Base-by-base conservation (phyloP, 805 yeast genomes). In the Saturnispora halmiae region DNA sequence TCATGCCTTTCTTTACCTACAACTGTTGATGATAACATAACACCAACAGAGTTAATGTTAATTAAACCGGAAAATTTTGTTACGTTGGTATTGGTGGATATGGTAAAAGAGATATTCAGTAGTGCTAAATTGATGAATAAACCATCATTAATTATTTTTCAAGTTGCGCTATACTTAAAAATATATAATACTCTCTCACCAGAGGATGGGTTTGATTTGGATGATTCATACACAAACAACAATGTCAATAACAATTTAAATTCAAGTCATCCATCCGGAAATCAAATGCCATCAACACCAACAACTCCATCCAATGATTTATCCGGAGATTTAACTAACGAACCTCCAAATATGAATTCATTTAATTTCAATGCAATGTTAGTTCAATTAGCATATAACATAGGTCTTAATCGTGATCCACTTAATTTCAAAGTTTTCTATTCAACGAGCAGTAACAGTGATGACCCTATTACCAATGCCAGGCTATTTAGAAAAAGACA, bases 161-260 rank as follows among this genome's bases (percentile, higher is more conserved):
- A 79, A 51, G 75, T 76, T 51, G 78, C 76, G 1, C 56, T 76
- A 14, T 75, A 63, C 53, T 66, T 77, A 54, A 76, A 76, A 45
- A 55, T 69, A 32, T 79, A 77, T 58, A 69, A 66, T 47, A 68
- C 64, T 44, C 65, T 67, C 46, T 72, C 81, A 9, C 80, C 82
- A 1, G 80, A 77, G 46, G 77, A 72, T 46, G 72, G 72, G 2
- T 63, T 63, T 46, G 67, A 63, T 43, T 48, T 63, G 30, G 67
- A 61, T 44, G 73, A 67, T 46, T 61, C 67, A 3, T 58, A 65
- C 18, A 64, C 63, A 4, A 56, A 52, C 24, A 49, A 47, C 39
- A 15, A 43, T 20, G 21, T 31, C 16, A 59, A 65, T 5, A 56
- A 61, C 15, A 60, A 56, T 8, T 19, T 31, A 19, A 54, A 48